A percentile compares a stretch with the other conserved stretches of the same genome.
Conservation (phyloP, 75 land plant genomes). For the Selaginella moellendorffii region DNA sequence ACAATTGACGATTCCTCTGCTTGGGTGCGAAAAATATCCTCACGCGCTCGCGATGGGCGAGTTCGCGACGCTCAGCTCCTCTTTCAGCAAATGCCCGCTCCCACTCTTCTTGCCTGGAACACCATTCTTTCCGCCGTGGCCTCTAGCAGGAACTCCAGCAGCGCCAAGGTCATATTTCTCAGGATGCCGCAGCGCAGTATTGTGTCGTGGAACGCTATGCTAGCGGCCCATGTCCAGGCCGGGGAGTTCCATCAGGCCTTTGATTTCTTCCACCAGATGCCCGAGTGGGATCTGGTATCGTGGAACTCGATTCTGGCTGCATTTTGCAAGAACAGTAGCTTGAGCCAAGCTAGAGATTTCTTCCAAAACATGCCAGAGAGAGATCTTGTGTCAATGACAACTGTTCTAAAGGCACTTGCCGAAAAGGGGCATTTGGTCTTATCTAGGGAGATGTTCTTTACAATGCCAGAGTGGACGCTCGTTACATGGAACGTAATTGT, state of each 20-base stretch:
- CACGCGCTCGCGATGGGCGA: not conserved
- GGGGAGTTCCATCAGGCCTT: not conserved
- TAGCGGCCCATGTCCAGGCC: not conserved
- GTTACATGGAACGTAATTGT: not conserved
- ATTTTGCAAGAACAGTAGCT: not conserved
- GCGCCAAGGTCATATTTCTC: not conserved
- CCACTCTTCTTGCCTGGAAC: not conserved
- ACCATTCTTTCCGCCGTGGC: not conserved
- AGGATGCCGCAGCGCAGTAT: not conserved
- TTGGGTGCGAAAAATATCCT: not conserved
- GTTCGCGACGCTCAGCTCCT: not conserved
- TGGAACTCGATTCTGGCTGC: not conserved
- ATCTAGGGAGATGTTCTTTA: not conserved
- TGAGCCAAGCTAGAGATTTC: not conserved
- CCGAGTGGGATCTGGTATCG: not conserved
- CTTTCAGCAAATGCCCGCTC: not conserved
- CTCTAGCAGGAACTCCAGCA: not conserved
- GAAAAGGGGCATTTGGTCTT: not conserved
- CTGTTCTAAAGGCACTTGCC: not conserved
- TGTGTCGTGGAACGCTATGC: not conserved
- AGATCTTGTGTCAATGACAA: not conserved
- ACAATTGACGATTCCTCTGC: not conserved
- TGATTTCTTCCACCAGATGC: not conserved
- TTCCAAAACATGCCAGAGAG: not conserved
- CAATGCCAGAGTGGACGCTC: not conserved